Evolutionary conservation across 2,329 filamentous ascomycete species (phyloP).

Genomic region (Microdochium bolleyi): DNA sequence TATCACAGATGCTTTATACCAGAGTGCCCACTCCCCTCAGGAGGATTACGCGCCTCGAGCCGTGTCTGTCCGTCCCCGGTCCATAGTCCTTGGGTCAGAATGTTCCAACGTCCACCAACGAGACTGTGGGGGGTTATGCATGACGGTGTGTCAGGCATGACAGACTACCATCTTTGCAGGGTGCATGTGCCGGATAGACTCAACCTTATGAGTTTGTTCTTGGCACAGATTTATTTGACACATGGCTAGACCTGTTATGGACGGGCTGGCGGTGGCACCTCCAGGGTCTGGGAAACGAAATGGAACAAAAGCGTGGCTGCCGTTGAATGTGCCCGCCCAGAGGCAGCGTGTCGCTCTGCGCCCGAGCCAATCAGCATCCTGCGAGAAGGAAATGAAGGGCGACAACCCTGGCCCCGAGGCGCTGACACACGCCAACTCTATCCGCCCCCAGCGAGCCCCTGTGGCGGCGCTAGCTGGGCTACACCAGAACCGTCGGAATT

Average conservation of each 20-base stretch:
- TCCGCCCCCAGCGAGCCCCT: too few relatives aligned
- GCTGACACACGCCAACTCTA: too few relatives aligned
- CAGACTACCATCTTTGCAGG: not conserved
- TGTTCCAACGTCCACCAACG: too few relatives aligned
- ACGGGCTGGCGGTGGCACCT: not conserved
- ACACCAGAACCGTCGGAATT: too few relatives aligned
- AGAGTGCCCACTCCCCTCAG: too few relatives aligned
- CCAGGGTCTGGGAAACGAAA: not conserved
- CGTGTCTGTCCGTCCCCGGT: not conserved
- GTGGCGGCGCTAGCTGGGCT: too few relatives aligned
- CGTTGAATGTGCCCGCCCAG: too few relatives aligned
- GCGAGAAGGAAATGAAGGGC: not conserved
- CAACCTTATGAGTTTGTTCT: not conserved
- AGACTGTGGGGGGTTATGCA: not conserved
- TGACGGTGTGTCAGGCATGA: not conserved
- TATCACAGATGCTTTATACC: not conserved
- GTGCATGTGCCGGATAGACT: not conserved
- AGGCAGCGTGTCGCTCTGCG: too few relatives aligned
- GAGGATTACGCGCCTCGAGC: too few relatives aligned
- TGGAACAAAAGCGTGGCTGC: not conserved
- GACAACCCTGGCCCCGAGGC: not conserved
- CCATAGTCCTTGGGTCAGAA: too few relatives aligned
- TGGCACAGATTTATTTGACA: not conserved
- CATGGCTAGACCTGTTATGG: not conserved
- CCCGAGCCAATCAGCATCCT: too few relatives aligned